Percentiles rank a stretch among this genome's conserved stretches.
phyloP scores from a whole-genome alignment of 148 eudicot species.

The Limonium bicolor region DNA sequence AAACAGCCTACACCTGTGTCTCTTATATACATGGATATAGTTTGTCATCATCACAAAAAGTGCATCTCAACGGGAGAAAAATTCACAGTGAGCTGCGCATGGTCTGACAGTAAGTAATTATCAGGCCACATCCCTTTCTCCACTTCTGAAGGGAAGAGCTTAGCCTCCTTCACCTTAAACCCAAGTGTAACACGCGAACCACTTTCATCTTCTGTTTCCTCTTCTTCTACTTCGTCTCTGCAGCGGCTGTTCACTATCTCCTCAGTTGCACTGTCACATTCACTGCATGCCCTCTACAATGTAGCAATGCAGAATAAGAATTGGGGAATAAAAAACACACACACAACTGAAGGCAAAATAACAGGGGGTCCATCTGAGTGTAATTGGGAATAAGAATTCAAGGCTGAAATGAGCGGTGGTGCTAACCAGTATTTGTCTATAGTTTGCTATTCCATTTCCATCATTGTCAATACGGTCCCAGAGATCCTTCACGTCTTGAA shows the following conservation, averaged over 20 bases:
- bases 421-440: slow-evolving; percentile 17
- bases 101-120: slow-evolving; percentile 35
- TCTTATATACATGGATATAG: no score
- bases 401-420: neutral
- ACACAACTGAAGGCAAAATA: neutral
- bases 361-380: neutral
- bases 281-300: slow-evolving; percentile 14
- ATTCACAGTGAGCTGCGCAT: slow-evolving; percentile 32
- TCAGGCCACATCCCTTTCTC: slow-evolving; percentile 39
- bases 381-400: neutral
- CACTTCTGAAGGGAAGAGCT: slow-evolving; percentile 25
- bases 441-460: slow-evolving; percentile 23
- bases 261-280: slow-evolving; percentile 8
- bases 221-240: slow-evolving; percentile 1
- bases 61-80: slow-evolving; percentile 12
- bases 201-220: neutral
- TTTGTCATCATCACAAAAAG: slow-evolving; percentile 1
- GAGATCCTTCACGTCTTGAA: slow-evolving; percentile 21
- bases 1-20: no score
- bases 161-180: slow-evolving; percentile 26
- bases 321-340: neutral
- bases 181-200: slow-evolving; percentile 7
- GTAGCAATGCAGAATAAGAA: no score
- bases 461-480: slow-evolving; percentile 29
- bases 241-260: slow-evolving; percentile 4